phyloP scores from a whole-genome alignment of 805 yeast genomes.

The Ogataea neopini region DNA sequence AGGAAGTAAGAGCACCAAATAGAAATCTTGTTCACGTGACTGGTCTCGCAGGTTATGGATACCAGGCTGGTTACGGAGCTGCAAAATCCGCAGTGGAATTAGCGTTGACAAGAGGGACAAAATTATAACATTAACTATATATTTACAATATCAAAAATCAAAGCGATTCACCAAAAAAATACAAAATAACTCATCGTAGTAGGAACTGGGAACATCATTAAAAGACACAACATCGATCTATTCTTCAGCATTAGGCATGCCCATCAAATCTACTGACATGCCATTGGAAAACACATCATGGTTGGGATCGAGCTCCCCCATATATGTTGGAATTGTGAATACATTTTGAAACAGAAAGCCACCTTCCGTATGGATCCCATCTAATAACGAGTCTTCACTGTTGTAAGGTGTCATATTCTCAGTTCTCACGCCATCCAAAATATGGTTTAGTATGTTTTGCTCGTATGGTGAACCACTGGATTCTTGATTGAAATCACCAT shows the following conservation, averaged over 20 bases:
- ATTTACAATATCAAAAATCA: neutral
- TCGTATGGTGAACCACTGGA: neutral
- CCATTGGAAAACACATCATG: slow-evolving; percentile 1
- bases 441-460: neutral
- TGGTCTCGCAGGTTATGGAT: slow-evolving; percentile 69
- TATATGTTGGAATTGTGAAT: slow-evolving; percentile 34
- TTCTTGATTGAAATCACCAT: neutral
- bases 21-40: slow-evolving; percentile 63
- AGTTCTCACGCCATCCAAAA: slow-evolving; percentile 4
- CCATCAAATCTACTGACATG: slow-evolving; percentile 9
- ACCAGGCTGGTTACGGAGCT: slow-evolving; percentile 68
- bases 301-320: slow-evolving; percentile 26
- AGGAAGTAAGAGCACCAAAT: slow-evolving; percentile 44
- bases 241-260: slow-evolving; percentile 2
- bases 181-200: neutral
- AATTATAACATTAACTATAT: neutral
- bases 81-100: slow-evolving; percentile 45
- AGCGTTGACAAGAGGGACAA: slow-evolving; percentile 4
- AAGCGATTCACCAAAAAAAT: neutral
- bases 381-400: slow-evolving; percentile 15
- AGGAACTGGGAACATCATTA: no score
- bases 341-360: slow-evolving; percentile 31
- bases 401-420: slow-evolving; percentile 12
- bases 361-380: slow-evolving; percentile 16
- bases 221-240: neutral